Evolutionary conservation across 208 protist species (phyloP).

Genomic region (Endotrypanum monterogeii): DNA sequence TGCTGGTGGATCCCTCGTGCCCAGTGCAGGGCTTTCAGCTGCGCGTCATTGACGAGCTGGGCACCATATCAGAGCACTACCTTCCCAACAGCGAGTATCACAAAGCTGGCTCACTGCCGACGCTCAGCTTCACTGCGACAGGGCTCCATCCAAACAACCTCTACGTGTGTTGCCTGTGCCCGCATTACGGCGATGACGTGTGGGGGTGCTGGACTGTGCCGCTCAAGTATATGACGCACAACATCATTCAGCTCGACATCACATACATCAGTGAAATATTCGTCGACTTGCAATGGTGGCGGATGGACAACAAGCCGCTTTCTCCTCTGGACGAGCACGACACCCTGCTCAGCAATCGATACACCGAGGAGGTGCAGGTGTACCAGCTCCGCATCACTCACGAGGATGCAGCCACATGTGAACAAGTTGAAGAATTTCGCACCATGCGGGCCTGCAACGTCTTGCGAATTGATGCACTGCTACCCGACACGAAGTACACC

Average conservation of each 20-base stretch:
- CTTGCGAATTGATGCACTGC: slow-evolving; percentile 78
- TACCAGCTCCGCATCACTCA: slow-evolving; percentile 82
- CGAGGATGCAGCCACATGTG: slow-evolving; percentile 51
- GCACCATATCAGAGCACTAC: slow-evolving; percentile 25
- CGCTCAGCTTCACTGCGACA: slow-evolving; percentile 65
- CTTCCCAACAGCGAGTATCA: slow-evolving; percentile 20
- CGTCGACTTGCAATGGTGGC: slow-evolving; percentile 90
- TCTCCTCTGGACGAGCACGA: slow-evolving; percentile 51
- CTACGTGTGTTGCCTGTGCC: slow-evolving; percentile 83
- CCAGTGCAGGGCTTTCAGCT: slow-evolving; percentile 77
- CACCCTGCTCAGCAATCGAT: slow-evolving; percentile 55
- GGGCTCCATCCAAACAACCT: slow-evolving; percentile 80
- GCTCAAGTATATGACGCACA: slow-evolving; percentile 91
- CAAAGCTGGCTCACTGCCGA: slow-evolving; percentile 12
- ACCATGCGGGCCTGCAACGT: slow-evolving; percentile 75
- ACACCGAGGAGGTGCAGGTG: slow-evolving; percentile 59
- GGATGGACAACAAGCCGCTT: slow-evolving; percentile 80
- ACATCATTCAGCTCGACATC: slow-evolving; percentile 90
- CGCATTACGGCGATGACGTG: slow-evolving; percentile 72
- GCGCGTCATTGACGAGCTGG: slow-evolving; percentile 77
- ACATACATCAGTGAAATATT: slow-evolving; percentile 89
- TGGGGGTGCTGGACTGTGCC: slow-evolving; percentile 86
- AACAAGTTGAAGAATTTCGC: slow-evolving; percentile 66
- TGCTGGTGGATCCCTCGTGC: slow-evolving; percentile 49
- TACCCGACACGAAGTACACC: slow-evolving; percentile 89